Base-by-base conservation (phyloP, 169 alveolate genomes). In the Plasmodium knowlesi region DNA sequence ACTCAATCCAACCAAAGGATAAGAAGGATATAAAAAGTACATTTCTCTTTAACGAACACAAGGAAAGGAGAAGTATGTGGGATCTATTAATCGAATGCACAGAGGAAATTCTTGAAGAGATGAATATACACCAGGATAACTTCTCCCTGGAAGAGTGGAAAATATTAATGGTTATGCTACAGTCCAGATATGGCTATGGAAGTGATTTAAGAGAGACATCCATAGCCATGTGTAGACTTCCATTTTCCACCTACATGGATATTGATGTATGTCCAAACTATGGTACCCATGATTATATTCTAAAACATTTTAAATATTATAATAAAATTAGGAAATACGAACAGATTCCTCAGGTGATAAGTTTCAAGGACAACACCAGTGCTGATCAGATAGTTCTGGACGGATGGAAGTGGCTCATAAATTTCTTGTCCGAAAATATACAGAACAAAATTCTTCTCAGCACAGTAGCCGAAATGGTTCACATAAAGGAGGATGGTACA, bases 381-480 rank as follows among this genome's bases (percentile, higher is more conserved):
- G 84, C 96, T 12, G 97, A 96, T 78, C 94, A 95, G 94, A 78
- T 96, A 3, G 97, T 96, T 25, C 53, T 96, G 25, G 96, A 96
- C 73, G 97, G 97, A 12, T 96, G 97, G 97, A 96, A 95, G 76
- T 96, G 97, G 97, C 57, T 96, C 70, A 86, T 96, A 28, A 84
- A 93, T 46, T 80, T 70, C 30, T 34, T 96, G 30, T 86, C 95
- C 16, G 90, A 90, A 30, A 82, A 92, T 61, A 34, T 95, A 5
- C 95, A 95, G 67, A 37, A 82, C 43, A 50, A 70, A 25, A 92
- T 96, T 25, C 95, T 94, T 74, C 50, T 95, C 25, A 95, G 94
- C 34, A 92, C 97, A 12, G 92, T 78, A 34, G 97, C 96, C 3
- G 89, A 92, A 6, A 37, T 86, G 6, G 94, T 96, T 3, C 78